phyloP scores from a whole-genome alignment of 805 yeast genomes.

The Candida ipomoeae region DNA sequence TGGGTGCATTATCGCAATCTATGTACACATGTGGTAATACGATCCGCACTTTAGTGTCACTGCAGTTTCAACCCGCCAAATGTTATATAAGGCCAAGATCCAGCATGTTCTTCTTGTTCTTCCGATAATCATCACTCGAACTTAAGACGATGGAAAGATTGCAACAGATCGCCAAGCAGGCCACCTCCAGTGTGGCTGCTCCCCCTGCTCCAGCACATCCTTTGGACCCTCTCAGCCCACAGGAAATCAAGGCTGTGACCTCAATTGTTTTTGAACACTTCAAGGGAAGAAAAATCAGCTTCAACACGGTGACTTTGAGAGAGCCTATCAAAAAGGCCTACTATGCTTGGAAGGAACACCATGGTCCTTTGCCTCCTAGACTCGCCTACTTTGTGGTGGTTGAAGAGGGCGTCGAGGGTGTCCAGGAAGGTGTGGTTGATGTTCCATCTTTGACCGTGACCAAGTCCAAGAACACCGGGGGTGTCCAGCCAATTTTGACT shows the following conservation, averaged over 20 bases:
- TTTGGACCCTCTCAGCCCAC: slow-evolving; percentile 64
- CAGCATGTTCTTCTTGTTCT: neutral
- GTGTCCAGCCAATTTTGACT: slow-evolving; percentile 72
- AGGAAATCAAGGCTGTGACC: slow-evolving; percentile 59
- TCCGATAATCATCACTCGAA: neutral
- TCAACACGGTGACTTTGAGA: slow-evolving; percentile 66
- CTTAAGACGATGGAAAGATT: slow-evolving; percentile 53
- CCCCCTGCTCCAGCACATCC: slow-evolving; percentile 62
- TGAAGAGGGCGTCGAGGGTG: slow-evolving; percentile 54
- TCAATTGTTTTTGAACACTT: slow-evolving; percentile 46
- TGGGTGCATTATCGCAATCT: neutral
- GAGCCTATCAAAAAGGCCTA: slow-evolving; percentile 67
- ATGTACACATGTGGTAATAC: neutral
- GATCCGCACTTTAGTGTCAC: neutral
- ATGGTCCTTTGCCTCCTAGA: slow-evolving; percentile 63
- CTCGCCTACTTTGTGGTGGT: slow-evolving; percentile 63
- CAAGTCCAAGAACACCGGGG: slow-evolving; percentile 46
- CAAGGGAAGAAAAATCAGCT: slow-evolving; percentile 43
- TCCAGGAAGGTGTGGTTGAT: slow-evolving; percentile 69
- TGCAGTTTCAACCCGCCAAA: neutral
- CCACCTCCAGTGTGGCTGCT: slow-evolving; percentile 51
- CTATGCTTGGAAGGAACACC: slow-evolving; percentile 60
- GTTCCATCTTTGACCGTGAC: slow-evolving; percentile 45
- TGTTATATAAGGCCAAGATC: neutral
- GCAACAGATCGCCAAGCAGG: slow-evolving; percentile 58